phyloP scores from a whole-genome alignment of 179 eudicot genomes.

The Beta corolliflora region DNA sequence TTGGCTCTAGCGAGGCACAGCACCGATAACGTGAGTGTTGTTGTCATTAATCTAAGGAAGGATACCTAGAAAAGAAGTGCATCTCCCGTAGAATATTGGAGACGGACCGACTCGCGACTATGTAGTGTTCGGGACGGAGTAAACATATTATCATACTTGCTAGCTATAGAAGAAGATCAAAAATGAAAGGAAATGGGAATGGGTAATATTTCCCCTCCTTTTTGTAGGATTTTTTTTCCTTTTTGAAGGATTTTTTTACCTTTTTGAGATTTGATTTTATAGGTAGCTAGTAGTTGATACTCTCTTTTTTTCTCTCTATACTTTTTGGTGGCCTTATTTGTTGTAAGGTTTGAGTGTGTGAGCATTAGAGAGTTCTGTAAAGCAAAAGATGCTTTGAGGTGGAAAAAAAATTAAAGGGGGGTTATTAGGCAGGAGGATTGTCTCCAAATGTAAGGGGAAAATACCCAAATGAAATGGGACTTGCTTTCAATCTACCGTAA shows the following conservation, averaged over 20 bases:
- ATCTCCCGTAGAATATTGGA: neutral
- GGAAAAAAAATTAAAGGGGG: neutral
- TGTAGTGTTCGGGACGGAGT: too few relatives aligned
- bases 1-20: conserved; percentile 76
- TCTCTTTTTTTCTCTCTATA: neutral
- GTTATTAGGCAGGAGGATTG: neutral
- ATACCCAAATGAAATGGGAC: conserved; percentile 12
- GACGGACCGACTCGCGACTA: neutral
- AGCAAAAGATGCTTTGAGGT: neutral
- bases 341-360: neutral
- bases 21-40: conserved; percentile 77
- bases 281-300: neutral
- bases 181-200: neutral
- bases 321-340: neutral
- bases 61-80: neutral
- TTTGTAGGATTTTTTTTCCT: neutral
- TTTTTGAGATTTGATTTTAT: neutral
- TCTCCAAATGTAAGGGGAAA: conserved; percentile 25
- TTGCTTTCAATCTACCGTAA: neutral
- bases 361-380: neutral
- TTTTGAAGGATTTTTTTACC: too few relatives aligned
- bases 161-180: neutral
- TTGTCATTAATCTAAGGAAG: conserved; percentile 67
- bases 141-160: neutral
- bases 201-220: neutral